A percentile compares a stretch with the other conserved stretches of the same genome.
Evolutionary conservation across 176 grass and related monocot genomes (phyloP).

Genomic region (Tuctoria greenei): DNA sequence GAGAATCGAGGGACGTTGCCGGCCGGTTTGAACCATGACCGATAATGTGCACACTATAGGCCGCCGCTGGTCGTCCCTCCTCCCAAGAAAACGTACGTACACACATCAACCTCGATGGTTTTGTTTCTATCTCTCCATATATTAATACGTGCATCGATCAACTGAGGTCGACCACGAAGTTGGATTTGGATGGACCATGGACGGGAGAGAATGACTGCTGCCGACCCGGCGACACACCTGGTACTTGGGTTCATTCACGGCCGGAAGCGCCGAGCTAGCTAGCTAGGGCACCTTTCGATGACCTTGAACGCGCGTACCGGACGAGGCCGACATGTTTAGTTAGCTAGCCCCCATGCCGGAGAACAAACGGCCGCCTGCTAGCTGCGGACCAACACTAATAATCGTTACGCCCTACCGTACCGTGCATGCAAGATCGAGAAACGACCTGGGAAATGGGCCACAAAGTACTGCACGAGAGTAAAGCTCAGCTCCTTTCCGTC

Average conservation of each 20-base stretch:
- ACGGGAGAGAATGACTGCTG: too few species aligned
- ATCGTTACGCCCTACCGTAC: too few species aligned
- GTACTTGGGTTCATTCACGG: too few species aligned
- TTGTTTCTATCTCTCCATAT: not conserved
- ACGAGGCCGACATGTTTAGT: not conserved
- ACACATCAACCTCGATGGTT: not conserved
- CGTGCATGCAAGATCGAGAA: not conserved
- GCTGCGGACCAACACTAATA: too few species aligned
- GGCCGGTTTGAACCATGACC: too few species aligned
- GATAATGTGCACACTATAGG: not conserved
- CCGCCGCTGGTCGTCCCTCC: too few species aligned
- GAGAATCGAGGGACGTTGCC: too few species aligned
- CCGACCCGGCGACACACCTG: too few species aligned
- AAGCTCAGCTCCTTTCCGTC: not conserved
- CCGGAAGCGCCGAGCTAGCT: too few species aligned
- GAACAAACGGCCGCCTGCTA: too few species aligned
- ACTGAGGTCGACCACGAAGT: not conserved
- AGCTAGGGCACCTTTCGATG: not conserved
- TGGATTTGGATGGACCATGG: not conserved
- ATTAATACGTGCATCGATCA: not conserved
- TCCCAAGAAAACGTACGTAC: not conserved
- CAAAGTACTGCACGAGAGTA: not conserved
- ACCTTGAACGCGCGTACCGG: not conserved
- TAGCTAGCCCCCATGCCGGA: constrained; percentile 15
- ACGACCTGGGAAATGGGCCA: too few species aligned